Base-by-base conservation (phyloP, 805 yeast species). In the Wickerhamomyces bovis region DNA sequence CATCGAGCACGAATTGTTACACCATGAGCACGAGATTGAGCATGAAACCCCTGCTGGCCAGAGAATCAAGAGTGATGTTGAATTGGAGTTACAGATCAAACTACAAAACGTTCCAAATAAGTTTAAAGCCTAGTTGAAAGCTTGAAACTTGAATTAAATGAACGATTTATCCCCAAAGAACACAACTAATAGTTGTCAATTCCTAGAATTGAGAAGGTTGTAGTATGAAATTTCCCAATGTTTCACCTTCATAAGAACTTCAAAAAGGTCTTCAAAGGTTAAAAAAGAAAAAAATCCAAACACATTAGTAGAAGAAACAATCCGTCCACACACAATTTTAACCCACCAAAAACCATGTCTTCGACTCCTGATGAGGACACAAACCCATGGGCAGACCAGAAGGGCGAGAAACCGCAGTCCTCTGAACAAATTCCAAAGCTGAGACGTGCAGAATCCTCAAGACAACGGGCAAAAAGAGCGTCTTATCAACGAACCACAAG, bases 21-120 rank as follows among this genome's bases (percentile, higher is more conserved):
- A 60, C 41, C 63, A 59, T 43, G 63, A 60, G 49, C 83, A 89
- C 63, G 97, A 89, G 61, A 68, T 86, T 62, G 87, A 83, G 54
- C 94, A 86, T 62, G 96, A 86, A 60, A 83, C 84, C 52, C 28
- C 85, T 78, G 55, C 70, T 67, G 55, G 47, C 9, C 47, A 45
- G 21, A 67, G 63, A 35, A 50, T 60, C 41, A 56, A 51, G 65
- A 66, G 65, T 10, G 70, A 66, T 47, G 66, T 63, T 45, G 69
- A 71, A 52, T 57, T 72, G 39, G 74, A 71, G 47, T 54, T 64
- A 4, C 66, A 67, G 51, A 70, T 74, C 28, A 55, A 56, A 3
- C 21, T 59, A 2, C 51, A 61, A 26, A 68, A 64, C 38, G 70
- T 74, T 39, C 78, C 78, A 39, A 36, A 51, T 16, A 71, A 68